A percentile compares a stretch with the other conserved stretches of the same genome.
Conservation (phyloP, 2,329 filamentous ascomycete species). For the Diaporthe ampelina region DNA sequence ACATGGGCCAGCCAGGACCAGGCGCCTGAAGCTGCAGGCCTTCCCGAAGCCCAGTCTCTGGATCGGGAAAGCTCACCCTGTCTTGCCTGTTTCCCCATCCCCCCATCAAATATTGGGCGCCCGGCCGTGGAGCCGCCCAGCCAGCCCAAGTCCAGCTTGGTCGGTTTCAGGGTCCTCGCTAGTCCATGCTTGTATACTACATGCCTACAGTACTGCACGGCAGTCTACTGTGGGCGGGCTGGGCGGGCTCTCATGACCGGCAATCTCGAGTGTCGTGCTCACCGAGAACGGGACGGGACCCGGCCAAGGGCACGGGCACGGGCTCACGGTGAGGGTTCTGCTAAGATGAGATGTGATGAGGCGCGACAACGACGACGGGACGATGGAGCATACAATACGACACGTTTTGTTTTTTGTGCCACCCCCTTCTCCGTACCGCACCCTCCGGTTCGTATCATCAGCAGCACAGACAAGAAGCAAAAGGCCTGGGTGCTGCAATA, state of each 20-base stretch:
- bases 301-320: not conserved
- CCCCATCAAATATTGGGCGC: slow-evolving; percentile 24
- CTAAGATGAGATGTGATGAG: not conserved
- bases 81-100: not conserved
- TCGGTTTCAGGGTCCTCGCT: slow-evolving; percentile 29
- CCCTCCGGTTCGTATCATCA: not conserved
- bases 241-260: slow-evolving; percentile 5
- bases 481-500: no score
- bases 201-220: not conserved
- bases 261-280: slow-evolving; percentile 17
- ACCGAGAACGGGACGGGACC: slow-evolving; percentile 3
- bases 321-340: slow-evolving; percentile 8
- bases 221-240: no score
- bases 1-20: not conserved
- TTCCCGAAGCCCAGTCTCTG: slow-evolving; percentile 30
- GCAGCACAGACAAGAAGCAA: not conserved
- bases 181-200: not conserved
- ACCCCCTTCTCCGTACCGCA: slow-evolving; percentile 8
- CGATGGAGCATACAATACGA: slow-evolving; percentile 11
- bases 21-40: slow-evolving; percentile 22
- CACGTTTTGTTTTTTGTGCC: not conserved
- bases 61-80: slow-evolving; percentile 13
- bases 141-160: slow-evolving; percentile 24
- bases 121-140: slow-evolving; percentile 18
- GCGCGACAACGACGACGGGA: not conserved